phyloP scores from a whole-genome alignment of 495 filamentous ascomycete genomes.

The Podospora fimiseda region DNA sequence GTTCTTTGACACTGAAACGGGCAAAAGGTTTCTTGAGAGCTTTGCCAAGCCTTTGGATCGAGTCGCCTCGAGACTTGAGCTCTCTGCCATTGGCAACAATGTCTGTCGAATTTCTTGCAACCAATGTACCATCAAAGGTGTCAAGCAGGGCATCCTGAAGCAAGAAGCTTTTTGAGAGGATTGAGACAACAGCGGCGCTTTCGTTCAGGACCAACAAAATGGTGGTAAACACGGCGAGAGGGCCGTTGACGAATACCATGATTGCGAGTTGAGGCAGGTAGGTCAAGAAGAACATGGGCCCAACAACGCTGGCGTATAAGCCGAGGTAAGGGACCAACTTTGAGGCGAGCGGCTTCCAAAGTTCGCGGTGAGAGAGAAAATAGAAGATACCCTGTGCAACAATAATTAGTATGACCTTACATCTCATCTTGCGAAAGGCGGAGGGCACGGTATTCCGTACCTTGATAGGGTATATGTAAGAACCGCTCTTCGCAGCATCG shows the following conservation, averaged over 20 bases:
- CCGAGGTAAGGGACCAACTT: conserved; percentile 61
- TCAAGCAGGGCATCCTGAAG: conserved; percentile 77
- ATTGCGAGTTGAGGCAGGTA: conserved; percentile 84
- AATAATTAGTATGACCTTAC: neutral
- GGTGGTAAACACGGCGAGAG: conserved; percentile 71
- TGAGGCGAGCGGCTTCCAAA: conserved; percentile 64
- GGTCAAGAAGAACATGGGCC: conserved; percentile 79
- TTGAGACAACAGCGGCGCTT: conserved; percentile 67
- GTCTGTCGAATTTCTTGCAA: conserved; percentile 46
- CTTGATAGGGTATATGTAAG: conserved; percentile 84
- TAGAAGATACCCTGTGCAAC: conserved; percentile 59
- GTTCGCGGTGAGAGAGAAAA: conserved; percentile 57
- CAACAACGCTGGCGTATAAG: conserved; percentile 61
- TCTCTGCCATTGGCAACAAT: conserved; percentile 70
- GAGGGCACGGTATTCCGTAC: conserved; percentile 32
- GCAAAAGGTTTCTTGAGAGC: conserved; percentile 62
- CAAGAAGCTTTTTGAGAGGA: conserved; percentile 68
- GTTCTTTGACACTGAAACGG: conserved; percentile 54
- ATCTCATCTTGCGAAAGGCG: neutral
- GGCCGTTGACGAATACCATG: conserved; percentile 77
- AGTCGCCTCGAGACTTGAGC: conserved; percentile 53
- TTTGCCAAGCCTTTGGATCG: conserved; percentile 67
- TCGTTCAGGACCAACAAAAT: conserved; percentile 75
- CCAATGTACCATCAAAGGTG: conserved; percentile 80
- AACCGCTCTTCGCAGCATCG: conserved; percentile 61